Evolutionary conservation across 2,329 filamentous ascomycete genomes (phyloP), one percentile per base, ranked within the genome.

Genomic region (Eurotiales sp.): DNA sequence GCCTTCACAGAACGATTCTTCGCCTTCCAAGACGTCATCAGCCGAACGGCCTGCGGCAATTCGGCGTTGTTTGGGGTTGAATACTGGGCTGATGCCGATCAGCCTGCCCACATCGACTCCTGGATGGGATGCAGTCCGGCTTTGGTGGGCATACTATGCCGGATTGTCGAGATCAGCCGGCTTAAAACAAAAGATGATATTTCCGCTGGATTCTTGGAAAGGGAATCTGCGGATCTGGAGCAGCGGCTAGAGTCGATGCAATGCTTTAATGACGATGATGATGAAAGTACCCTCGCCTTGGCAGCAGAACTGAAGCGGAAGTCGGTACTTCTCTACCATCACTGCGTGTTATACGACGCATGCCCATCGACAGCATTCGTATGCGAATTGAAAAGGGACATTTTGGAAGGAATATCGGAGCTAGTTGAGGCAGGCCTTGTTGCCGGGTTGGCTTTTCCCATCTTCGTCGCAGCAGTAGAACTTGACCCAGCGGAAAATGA

Each of bases 1-100:
- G 64, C 69, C 5, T 70, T 70, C 46, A 61, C 73, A 0, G 75
- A 78, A 54, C 66, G 70, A 1, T 78, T 77, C 55, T 78, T 78
- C 50, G 76, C 76, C 3, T 78, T 76, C 12, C 76, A 78, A 52
- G 76, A 78, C 52, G 73, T 77, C 14, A 77, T 78, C 55, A 75
- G 76, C 23, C 68, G 75, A 29, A 78, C 76, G 0, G 76, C 76
- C 0, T 78, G 75, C 46, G 75, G 73, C 2, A 72, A 76, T 10
- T 68, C 72, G 8, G 70, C 74, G 0, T 60, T 75, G 0, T 78
- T 78, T 41, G 75, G 73, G 2, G 65, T 63, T 25, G 74, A 77
- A 45, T 77, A 77, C 51, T 78, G 76, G 76, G 59, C 61, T 21
- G 60, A 66, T 5, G 59, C 66, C 30, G 66, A 70, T 30, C 64